Conservation (phyloP, 2,329 filamentous ascomycete species). For the Orbilia ellipsospora region DNA sequence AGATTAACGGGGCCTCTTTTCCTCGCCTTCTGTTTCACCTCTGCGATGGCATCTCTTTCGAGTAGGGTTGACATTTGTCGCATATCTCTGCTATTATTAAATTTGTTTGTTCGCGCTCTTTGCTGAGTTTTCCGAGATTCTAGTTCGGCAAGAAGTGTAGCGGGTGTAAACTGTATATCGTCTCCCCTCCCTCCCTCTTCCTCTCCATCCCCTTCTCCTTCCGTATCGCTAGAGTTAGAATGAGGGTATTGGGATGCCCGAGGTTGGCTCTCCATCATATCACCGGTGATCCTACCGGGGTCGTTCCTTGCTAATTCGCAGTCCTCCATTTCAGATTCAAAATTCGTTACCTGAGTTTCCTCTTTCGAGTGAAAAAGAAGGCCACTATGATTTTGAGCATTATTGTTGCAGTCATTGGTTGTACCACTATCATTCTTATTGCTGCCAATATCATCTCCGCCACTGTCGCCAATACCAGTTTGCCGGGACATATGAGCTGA, state of each 20-base stretch:
- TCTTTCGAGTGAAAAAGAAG: not conserved
- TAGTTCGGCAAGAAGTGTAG: constrained; percentile 90
- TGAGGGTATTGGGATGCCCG: constrained; percentile 51
- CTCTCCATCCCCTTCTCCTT: not conserved
- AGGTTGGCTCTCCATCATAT: not conserved
- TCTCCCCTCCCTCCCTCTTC: constrained; percentile 57
- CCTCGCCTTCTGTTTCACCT: constrained; percentile 81
- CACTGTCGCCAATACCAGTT: constrained; percentile 15
- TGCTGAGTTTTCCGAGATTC: constrained; percentile 91
- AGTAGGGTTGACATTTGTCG: constrained; percentile 79
- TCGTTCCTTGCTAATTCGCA: not conserved
- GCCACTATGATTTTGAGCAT: constrained; percentile 2
- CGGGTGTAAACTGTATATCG: constrained; percentile 68
- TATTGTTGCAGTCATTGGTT: not conserved
- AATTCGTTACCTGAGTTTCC: not conserved
- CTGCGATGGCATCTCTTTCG: constrained; percentile 88
- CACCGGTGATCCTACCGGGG: constrained; percentile 5
- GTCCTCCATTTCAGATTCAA: constrained; percentile 14
- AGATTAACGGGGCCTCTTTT: constrained; percentile 81
- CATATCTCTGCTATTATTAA: constrained; percentile 67
- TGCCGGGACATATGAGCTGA: not conserved
- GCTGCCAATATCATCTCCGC: not conserved
- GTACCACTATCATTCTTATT: not conserved
- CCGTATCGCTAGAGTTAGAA: constrained; percentile 14
- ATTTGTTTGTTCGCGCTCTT: constrained; percentile 73